These are phyloP conservation scores for Paramecium pentaurelia DNA, from an alignment of 73 alveolate genomes.

Conservation along the genomic window DNA sequence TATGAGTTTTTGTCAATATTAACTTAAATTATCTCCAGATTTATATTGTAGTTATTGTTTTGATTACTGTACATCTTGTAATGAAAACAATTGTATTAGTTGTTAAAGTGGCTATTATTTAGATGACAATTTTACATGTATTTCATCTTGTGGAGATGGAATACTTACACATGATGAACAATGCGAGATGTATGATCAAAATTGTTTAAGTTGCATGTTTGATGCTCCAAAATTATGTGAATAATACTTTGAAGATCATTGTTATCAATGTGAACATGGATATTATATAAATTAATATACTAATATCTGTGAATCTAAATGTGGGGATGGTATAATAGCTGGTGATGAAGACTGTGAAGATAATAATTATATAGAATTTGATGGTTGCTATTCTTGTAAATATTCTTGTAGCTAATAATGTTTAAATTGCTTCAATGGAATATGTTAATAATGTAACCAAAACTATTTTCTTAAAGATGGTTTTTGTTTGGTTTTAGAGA, in stretches of 20 bases:
- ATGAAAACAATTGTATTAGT: not conserved
- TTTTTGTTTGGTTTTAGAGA: not conserved
- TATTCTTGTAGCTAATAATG: not conserved
- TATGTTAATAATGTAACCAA: not conserved
- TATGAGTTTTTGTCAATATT: not conserved
- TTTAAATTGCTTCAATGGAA: not conserved
- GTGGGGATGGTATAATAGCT: not conserved
- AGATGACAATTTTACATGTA: not conserved
- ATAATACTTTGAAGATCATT: not conserved
- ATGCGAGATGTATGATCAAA: not conserved
- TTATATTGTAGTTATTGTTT: not conserved
- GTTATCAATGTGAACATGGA: not conserved
- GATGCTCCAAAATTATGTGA: not conserved
- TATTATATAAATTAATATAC: not conserved
- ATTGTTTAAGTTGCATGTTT: not conserved
- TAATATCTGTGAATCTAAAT: not conserved
- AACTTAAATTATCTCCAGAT: not conserved
- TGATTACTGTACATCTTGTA: not conserved
- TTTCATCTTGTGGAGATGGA: not conserved
- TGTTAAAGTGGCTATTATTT: not conserved
- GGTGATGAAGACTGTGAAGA: not conserved
- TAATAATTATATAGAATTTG: not conserved
- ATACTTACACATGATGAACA: not conserved
- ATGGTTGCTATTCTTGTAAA: not conserved
- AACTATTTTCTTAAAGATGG: not conserved